These are phyloP conservation scores for Chrysoporthe deuterocubensis DNA, from an alignment of 2,329 filamentous ascomycete species.

Conservation along the genomic window DNA sequence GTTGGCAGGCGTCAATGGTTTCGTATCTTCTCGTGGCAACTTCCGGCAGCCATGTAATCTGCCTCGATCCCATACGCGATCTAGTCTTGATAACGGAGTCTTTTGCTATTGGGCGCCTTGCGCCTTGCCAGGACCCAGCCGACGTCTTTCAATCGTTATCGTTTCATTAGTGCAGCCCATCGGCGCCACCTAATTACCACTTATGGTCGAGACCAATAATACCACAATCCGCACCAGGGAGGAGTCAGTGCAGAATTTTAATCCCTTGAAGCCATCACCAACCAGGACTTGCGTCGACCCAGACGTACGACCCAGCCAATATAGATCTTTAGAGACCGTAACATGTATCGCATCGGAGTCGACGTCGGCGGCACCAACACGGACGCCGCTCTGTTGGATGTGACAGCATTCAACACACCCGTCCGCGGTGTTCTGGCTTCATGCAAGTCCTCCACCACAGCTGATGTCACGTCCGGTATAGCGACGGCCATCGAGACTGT, in stretches of 20 bases:
- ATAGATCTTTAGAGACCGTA: not conserved
- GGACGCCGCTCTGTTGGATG: slow-evolving; percentile 56
- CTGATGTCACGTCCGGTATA: slow-evolving; percentile 52
- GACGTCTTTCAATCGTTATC: not conserved
- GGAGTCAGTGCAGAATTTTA: not conserved
- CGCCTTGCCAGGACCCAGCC: slow-evolving; percentile 2
- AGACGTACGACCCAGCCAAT: not conserved
- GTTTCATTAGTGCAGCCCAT: not conserved
- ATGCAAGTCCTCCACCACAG: slow-evolving; percentile 54
- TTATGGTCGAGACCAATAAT: not conserved
- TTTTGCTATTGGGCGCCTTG: slow-evolving; percentile 35
- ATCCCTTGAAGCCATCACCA: not conserved
- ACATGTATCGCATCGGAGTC: slow-evolving; percentile 47
- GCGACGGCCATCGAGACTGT: slow-evolving; percentile 51
- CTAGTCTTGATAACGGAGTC: not conserved
- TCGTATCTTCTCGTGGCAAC: not conserved
- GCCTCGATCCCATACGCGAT: not conserved
- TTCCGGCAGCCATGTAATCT: not conserved
- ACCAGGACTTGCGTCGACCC: not conserved
- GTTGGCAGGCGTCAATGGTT: not conserved
- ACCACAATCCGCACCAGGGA: not conserved
- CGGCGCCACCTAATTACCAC: not conserved
- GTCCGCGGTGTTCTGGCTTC: slow-evolving; percentile 52
- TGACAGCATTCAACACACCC: slow-evolving; percentile 38
- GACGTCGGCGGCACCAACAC: slow-evolving; percentile 59